phyloP scores from a whole-genome alignment of 768 basidiomycete species.

The Fomitopsis serialis region DNA sequence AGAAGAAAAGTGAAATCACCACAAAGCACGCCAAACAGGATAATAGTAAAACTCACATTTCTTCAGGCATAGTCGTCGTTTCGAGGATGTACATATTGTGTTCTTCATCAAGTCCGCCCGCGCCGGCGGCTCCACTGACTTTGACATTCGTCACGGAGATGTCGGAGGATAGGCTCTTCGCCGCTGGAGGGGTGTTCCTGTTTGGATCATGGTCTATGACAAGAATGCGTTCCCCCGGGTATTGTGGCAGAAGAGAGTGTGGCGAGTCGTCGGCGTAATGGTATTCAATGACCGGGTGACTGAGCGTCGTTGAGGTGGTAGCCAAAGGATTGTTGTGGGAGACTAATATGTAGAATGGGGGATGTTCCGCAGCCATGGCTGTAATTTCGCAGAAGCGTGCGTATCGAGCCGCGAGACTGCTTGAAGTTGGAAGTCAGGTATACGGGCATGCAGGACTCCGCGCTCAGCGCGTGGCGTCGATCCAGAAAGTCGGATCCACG shows the following conservation, averaged over 20 bases:
- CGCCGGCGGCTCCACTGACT: slow-evolving; percentile 70
- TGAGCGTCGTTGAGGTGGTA: slow-evolving; percentile 36
- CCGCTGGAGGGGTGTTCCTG: slow-evolving; percentile 32
- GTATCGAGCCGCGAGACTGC: neutral
- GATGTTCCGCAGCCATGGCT: slow-evolving; percentile 17
- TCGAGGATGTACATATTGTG: slow-evolving; percentile 68
- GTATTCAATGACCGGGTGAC: slow-evolving; percentile 74
- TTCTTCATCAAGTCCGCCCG: slow-evolving; percentile 44
- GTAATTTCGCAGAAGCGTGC: neutral
- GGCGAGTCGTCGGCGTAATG: slow-evolving; percentile 79
- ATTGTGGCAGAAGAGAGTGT: slow-evolving; percentile 53
- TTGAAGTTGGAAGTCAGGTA: no score
- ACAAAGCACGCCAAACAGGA: neutral
- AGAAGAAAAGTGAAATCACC: neutral
- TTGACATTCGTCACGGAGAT: slow-evolving; percentile 53
- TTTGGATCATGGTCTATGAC: slow-evolving; percentile 65
- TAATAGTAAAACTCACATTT: slow-evolving; percentile 33
- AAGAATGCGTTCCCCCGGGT: slow-evolving; percentile 64
- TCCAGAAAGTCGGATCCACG: no score
- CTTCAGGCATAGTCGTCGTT: slow-evolving; percentile 46
- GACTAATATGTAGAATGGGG: slow-evolving; percentile 67
- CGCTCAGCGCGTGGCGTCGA: no score
- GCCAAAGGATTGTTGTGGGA: slow-evolving; percentile 48
- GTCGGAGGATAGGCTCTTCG: slow-evolving; percentile 45
- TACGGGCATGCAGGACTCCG: no score